Evolutionary conservation across 2,329 filamentous ascomycete species (phyloP).

Genomic region (Fusarium euwallaceae): DNA sequence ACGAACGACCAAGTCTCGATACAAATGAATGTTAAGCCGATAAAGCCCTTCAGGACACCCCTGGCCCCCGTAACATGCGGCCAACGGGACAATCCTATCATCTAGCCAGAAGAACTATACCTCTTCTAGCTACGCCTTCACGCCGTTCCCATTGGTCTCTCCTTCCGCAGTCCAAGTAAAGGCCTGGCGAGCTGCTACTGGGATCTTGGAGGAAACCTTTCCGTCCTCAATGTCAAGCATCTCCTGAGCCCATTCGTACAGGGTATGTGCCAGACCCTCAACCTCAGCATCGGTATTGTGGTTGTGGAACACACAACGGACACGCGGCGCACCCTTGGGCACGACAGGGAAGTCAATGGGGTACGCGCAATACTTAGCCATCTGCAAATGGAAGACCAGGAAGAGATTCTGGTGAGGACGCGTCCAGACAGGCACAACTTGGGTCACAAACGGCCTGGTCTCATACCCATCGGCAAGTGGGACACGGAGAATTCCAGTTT

Average conservation of each 20-base stretch:
- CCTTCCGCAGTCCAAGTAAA: conserved; percentile 21
- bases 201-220: conserved; percentile 21
- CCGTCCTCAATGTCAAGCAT: conserved; percentile 19
- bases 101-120: too few species aligned
- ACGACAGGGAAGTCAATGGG: conserved; percentile 26
- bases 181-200: conserved; percentile 14
- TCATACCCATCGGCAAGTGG: conserved; percentile 48
- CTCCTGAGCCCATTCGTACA: conserved; percentile 22
- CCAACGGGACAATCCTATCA: neutral
- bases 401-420: conserved; percentile 26
- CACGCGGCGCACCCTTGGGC: conserved; percentile 16
- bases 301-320: conserved; percentile 21
- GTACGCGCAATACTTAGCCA: conserved; percentile 19
- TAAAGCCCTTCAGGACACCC: neutral
- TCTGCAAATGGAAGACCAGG: conserved; percentile 20
- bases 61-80: neutral
- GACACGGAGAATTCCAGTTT: conserved; percentile 46
- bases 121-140: neutral
- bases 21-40: neutral
- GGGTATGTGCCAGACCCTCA: neutral
- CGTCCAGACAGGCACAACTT: conserved; percentile 49
- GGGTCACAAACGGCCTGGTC: conserved; percentile 39
- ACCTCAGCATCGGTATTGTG: conserved; percentile 23
- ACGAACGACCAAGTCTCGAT: neutral
- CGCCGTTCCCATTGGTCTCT: conserved; percentile 10